Evolutionary conservation across 495 filamentous ascomycete genomes (phyloP), one percentile per base, ranked within the genome.

Genomic region (Penicillium daleae): DNA sequence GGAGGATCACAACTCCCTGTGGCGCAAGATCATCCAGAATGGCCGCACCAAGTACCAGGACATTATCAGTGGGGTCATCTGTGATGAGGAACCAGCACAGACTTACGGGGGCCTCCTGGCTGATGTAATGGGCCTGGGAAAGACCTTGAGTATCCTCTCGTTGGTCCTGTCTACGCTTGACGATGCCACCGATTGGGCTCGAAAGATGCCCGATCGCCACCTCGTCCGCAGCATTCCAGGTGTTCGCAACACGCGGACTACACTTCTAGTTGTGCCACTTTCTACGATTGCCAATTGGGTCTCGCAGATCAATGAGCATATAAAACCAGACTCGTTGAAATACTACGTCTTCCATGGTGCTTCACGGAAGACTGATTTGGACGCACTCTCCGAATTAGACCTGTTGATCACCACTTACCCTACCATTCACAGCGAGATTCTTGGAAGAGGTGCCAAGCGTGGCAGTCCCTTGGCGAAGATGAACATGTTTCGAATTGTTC

Each of bases 121-220:
- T 7, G 95, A 99, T 71, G 92, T 97, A 89, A 99, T 99, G 95
- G 95, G 95, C 39, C 78, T 99, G 17, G 95, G 95, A 6, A 99
- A 99, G 72, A 97, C 95, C 0, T 76, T 99, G 50, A 96, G 90
- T 69, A 90, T 97, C 31, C 80, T 99, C 6, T 89, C 92, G 3
- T 81, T 98, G 24, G 74, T 94, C 17, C 77, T 87, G 3, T 81
- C 80, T 19, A 89, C 91, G 0, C 75, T 89, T 3, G 66, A 74
- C 2, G 80, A 88, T 27, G 85, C 92, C 2, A 61, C 74, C 19
- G 70, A 76, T 10, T 99, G 90, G 77, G 64, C 67, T 15, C 57
- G 60, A 3, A 56, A 59, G 58, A 62, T 65, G 10, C 79, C 78
- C 4, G 50, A 60, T 31, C 59, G 56, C 9, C 54, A 65, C 0